Percentiles rank a stretch among this genome's conserved stretches.
These are phyloP conservation scores for Phytophthora ramorum DNA, from an alignment of 352 stramenopile genomes.

Conservation along the genomic window DNA sequence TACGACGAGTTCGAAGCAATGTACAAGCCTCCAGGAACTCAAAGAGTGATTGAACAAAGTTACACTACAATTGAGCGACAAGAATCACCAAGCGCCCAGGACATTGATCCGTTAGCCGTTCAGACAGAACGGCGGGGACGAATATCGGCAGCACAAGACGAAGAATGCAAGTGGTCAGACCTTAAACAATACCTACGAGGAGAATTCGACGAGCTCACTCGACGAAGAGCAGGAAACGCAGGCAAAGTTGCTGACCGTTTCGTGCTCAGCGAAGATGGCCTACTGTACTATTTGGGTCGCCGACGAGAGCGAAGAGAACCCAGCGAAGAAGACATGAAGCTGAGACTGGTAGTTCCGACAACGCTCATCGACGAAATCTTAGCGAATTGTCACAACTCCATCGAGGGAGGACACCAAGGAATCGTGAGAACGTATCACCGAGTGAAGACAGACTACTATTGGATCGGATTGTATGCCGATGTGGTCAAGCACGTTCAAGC, in stretches of 20 bases:
- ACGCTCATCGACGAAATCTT: conserved; percentile 13
- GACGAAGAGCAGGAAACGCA: not conserved
- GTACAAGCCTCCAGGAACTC: not conserved
- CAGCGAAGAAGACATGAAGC: not conserved
- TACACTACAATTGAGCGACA: too few relatives aligned
- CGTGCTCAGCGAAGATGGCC: conserved; percentile 1
- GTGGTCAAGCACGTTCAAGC: conserved; percentile 7
- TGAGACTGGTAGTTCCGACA: conserved; percentile 5
- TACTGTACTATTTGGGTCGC: not conserved
- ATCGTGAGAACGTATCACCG: conserved; percentile 1
- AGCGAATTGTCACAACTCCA: conserved; percentile 4
- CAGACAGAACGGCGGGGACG: conserved; percentile 4
- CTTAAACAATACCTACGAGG: not conserved
- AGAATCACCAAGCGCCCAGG: not conserved
- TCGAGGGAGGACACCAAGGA: conserved; percentile 7
- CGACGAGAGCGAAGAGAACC: not conserved
- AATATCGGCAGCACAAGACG: conserved; percentile 4
- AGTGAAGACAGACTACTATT: conserved; percentile 13
- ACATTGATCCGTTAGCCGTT: not conserved
- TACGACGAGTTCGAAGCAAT: too few relatives aligned
- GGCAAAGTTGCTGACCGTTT: conserved; percentile 5
- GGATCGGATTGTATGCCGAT: conserved; percentile 8
- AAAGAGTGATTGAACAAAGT: not conserved
- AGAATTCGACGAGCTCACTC: not conserved
- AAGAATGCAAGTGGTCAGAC: conserved; percentile 6